phyloP scores from a whole-genome alignment of 2,329 filamentous ascomycete species.

The Colletotrichum aenigma region DNA sequence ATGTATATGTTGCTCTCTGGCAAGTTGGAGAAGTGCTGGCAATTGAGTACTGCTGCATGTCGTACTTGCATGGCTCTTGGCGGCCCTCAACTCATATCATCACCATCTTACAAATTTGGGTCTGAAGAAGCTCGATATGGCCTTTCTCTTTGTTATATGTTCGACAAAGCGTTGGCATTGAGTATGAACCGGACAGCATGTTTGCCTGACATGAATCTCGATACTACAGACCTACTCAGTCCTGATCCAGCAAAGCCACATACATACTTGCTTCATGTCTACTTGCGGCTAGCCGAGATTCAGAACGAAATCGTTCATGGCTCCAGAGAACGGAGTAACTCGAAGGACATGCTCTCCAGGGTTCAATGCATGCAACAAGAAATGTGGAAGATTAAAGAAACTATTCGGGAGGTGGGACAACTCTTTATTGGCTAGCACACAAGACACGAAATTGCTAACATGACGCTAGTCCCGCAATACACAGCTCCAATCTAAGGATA shows the following conservation, averaged over 20 bases:
- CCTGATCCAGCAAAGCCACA: neutral
- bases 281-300: neutral
- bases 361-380: neutral
- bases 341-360: neutral
- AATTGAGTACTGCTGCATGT: neutral
- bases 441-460: neutral
- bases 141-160: neutral
- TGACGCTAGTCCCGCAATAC: neutral
- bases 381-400: neutral
- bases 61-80: neutral
- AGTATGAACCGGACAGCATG: neutral
- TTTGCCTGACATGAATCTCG: neutral
- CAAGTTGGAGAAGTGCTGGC: neutral
- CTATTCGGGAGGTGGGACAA: neutral
- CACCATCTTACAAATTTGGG: neutral
- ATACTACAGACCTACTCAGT: neutral
- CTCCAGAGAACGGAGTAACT: neutral
- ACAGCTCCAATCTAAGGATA: neutral
- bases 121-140: neutral
- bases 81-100: neutral
- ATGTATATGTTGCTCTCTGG: neutral
- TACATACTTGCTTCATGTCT: neutral
- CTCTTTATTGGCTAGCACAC: neutral
- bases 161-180: neutral
- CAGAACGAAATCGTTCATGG: neutral